Evolutionary conservation across 2,329 filamentous ascomycete species (phyloP), one percentile per base, ranked within the genome.

Genomic region (Paraphoma sp.): DNA sequence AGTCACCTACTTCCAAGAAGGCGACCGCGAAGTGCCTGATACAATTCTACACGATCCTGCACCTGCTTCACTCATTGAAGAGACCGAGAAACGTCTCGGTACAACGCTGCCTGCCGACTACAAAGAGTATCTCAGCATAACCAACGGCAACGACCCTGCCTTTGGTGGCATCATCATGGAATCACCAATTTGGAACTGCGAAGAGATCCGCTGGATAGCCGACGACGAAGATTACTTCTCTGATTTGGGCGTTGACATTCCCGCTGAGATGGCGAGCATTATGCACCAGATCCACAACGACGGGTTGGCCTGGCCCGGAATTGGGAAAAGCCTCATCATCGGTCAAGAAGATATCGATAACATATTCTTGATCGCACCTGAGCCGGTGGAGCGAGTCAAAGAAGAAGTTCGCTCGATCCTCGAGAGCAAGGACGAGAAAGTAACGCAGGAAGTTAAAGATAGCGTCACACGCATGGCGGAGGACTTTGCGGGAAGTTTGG

Each of bases 111-210:
- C 60, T 12, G 42, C 43, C 5, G 60, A 63, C 53, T 65, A 63
- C 48, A 63, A 62, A 33, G 52, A 49, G 30, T 63, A 61, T 45
- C 57, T 65, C 14, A 7, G 23, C 30, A 42, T 63, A 12, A 54
- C 57, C 12, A 65, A 65, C 46, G 60, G 62, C 23, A 54, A 63
- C 46, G 46, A 48, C 17, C n/a, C 31, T 12, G 46, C 46, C 11
- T 48, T 40, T n/a, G 46, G 46, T 18, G 46, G 46, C 31, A 48
- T 48, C 31, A 48, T 48, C 46, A 41, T 28, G 17, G 46, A 48
- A 28, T 8, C 40, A 9, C 40, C 40, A 8, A 8, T 42, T 8
- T 42, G 40, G 40, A 42, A 42, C 5, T 42, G 40, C 40, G 16
- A 42, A 4, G 40, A 42, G 3, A 42, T 42, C n/a, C 40, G 40